Conservation (phyloP, 345 rosid genomes). For the Moricandia moricandioides region DNA sequence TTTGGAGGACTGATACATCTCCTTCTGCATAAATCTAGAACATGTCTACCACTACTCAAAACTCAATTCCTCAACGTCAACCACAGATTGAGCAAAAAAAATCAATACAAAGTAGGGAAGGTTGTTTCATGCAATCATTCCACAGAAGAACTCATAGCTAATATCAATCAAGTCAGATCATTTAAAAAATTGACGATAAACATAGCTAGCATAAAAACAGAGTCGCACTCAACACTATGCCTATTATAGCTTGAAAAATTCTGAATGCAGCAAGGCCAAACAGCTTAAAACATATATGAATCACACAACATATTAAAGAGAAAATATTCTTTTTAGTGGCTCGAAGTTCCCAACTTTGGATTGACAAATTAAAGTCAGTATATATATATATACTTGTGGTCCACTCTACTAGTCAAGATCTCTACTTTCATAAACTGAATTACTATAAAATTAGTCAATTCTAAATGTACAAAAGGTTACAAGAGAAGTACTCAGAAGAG, state of each 20-base stretch:
- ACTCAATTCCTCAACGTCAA: constrained; percentile 1
- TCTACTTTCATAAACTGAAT: background rate
- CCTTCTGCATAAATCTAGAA: background rate
- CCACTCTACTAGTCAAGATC: background rate
- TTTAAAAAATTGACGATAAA: background rate
- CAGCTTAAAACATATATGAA: background rate
- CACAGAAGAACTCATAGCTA: background rate
- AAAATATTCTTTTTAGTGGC: no score
- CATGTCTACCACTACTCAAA: background rate
- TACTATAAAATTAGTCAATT: background rate
- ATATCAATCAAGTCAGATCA: background rate
- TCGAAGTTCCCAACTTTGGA: no score
- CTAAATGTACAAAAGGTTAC: background rate
- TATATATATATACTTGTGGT: no score
- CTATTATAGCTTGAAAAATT: background rate
- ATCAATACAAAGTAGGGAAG: background rate
- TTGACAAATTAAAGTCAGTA: no score
- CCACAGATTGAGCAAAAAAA: background rate
- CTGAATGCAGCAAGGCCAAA: background rate
- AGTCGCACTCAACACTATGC: no score
- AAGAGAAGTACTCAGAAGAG: background rate
- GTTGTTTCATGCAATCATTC: background rate
- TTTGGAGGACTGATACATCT: background rate
- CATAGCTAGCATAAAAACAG: background rate
- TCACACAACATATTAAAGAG: background rate